phyloP scores from a whole-genome alignment of 352 stramenopile genomes.

The Globisporangium irregulare region DNA sequence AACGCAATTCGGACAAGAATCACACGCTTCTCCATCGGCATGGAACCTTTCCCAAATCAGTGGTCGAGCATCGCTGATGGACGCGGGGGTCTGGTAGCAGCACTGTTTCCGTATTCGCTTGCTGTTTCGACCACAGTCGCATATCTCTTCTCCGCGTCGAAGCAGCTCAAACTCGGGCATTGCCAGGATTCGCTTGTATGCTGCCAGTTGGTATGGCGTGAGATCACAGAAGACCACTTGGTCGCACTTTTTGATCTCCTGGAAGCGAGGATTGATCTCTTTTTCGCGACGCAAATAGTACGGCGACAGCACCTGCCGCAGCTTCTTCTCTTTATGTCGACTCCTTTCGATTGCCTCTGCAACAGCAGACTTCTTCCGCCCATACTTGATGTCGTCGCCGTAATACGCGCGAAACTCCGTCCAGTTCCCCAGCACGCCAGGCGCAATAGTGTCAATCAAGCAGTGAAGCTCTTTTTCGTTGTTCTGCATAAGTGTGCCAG shows the following conservation, averaged over 20 bases:
- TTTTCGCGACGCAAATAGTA: constrained; percentile 78
- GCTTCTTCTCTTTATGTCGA: constrained; percentile 63
- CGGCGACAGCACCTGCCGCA: constrained; percentile 51
- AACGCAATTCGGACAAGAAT: constrained; percentile 70
- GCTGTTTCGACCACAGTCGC: constrained; percentile 65
- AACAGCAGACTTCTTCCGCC: constrained; percentile 72
- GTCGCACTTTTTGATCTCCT: constrained; percentile 70
- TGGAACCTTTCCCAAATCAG: constrained; percentile 74
- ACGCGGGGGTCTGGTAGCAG: constrained; percentile 50
- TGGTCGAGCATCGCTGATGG: constrained; percentile 15
- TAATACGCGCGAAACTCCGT: constrained; percentile 77
- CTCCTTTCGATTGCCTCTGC: constrained; percentile 56
- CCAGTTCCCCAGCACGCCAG: constrained; percentile 59
- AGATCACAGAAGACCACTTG: constrained; percentile 83
- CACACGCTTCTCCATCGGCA: constrained; percentile 37
- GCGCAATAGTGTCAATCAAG: constrained; percentile 68
- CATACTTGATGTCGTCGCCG: constrained; percentile 81
- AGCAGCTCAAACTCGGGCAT: constrained; percentile 77
- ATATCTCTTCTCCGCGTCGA: constrained; percentile 52
- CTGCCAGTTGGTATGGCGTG: constrained; percentile 60
- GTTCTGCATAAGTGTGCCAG: constrained; percentile 88
- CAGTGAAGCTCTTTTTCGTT: constrained; percentile 84
- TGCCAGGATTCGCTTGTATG: constrained; percentile 63
- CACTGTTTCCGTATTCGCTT: constrained; percentile 54
- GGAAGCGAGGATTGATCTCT: constrained; percentile 64